Base-by-base conservation (phyloP, 2,329 filamentous ascomycete genomes). In the Diaporthe nobilis region DNA sequence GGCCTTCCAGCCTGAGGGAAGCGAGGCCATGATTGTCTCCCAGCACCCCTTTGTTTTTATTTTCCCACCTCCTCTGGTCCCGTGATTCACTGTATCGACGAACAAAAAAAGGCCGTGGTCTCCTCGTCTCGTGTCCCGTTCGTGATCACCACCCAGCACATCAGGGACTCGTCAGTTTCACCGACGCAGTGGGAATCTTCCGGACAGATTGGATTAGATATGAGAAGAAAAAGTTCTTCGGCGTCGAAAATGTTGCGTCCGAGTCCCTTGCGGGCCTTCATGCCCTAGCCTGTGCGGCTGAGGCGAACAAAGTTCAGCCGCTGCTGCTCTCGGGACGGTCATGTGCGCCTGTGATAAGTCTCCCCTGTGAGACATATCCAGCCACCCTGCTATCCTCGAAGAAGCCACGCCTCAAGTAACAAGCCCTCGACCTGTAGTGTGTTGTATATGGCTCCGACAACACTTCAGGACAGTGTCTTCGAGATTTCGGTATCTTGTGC, bases 1-100 rank as follows among this genome's bases (percentile, higher is more conserved):
- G 79, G 83, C 86, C 75, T 90, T 88, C 90, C 90, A 91, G 73
- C 88, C 88, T 10, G 85, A 83, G 2, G 89, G 89, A 44, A 91
- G 86, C 67, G 81, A 83, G 5, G 84, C 77, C 86, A 88, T 61
- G 0, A 5, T 55, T 28, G 8, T 86, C 15, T 47, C 22, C 34
- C 34, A 1, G 5, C 51, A 15, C 20, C 3, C 7, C 22, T 57
- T 6, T 22, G 8, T 3, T 22, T 58, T 37, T 58, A 4, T 60
- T 37, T 39, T 9, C 37, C 5, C 20, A 10, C 55, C 17, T 37
- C 31, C 4, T 22, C 31, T 10, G 28, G 28, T 51, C n/a, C 3
- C 44, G 20, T 20, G 8, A 6, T 53, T 25, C n/a, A 42, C 51
- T 55, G n/a, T 25, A 31, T 58, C 28, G 25, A 15, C n/a, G n/a